Evolutionary conservation across 768 basidiomycete genomes (phyloP), one percentile per base, ranked within the genome.

Genomic region (Macrolepiota fuliginosa): DNA sequence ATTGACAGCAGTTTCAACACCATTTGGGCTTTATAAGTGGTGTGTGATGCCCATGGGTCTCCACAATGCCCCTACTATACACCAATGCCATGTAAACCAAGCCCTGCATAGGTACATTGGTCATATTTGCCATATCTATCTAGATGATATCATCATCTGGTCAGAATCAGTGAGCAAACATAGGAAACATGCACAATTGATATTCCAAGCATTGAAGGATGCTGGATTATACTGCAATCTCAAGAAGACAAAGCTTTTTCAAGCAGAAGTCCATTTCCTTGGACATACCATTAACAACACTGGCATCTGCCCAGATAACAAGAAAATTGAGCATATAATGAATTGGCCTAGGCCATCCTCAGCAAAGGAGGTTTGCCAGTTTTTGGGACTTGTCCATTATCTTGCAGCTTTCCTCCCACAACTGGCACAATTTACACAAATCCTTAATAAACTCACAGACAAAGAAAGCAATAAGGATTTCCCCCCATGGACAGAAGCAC

Each of bases 1-100:
- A 10, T 65, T 66, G 22, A 80, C 77, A 0, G 79, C 77, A 0
- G 75, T 81, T 0, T 63, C 63, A 0, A 82, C 77, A 0, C 78
- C 73, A 0, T 74, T 74, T 24, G 77, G 81, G 0, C 59, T 70
- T 0, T 81, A 73, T 58, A 77, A 83, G 51, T 83, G 74, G 73
- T 37, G 65, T 1, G 79, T 80, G 1, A 81, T 81, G 78, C 79
- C 66, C 7, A 68, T 57, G 71, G 68, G 68, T 4, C 61, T 63
- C 9, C 7, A 50, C 61, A 58, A 74, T 53, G 64, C 73, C 2
- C 72, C 72, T 2, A 49, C 72, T 0, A 70, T 72, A 13, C 73
- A 77, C 29, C 74, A 77, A 42, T 61, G 64, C 0, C 61, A 66
- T 0, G 67, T 77, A 0, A 70, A 64, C 0, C 52, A 50, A 12